These are phyloP conservation scores for Paramecium sexaurelia DNA, from an alignment of 73 alveolate genomes.

Conservation along the genomic window DNA sequence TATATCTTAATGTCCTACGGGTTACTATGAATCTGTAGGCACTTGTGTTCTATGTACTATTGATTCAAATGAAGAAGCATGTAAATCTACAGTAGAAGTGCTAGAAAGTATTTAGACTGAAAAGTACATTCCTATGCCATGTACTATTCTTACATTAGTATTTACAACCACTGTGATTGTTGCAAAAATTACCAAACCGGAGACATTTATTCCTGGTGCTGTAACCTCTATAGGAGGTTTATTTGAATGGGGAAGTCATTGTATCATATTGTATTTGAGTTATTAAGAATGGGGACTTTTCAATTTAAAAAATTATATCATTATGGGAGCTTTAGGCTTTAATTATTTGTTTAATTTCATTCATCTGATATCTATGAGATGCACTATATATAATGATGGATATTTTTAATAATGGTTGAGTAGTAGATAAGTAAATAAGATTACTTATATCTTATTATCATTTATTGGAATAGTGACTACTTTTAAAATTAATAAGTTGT, in stretches of 20 bases:
- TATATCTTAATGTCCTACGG: not conserved
- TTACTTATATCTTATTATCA: not conserved
- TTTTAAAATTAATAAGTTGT: not conserved
- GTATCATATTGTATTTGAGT: not conserved
- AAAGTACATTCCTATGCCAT: not conserved
- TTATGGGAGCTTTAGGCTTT: slow-evolving; percentile 1
- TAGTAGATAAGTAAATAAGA: not conserved
- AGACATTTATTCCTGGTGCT: not conserved
- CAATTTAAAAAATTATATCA: not conserved
- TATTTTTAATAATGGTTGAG: not conserved
- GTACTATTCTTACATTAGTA: not conserved
- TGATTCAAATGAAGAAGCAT: not conserved
- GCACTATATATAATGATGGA: not conserved
- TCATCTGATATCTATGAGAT: not conserved
- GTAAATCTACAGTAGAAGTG: not conserved
- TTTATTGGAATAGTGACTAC: not conserved
- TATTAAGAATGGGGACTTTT: not conserved
- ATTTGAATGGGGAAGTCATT: not conserved
- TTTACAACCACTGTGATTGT: not conserved
- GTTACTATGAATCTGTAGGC: not conserved
- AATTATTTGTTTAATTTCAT: not conserved
- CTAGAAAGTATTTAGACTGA: not conserved
- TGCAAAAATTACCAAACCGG: not conserved
- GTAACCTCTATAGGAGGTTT: not conserved
- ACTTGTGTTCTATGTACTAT: not conserved